These are phyloP conservation scores for Jaapia argillacea DNA, from an alignment of 768 basidiomycete genomes.

Conservation along the genomic window DNA sequence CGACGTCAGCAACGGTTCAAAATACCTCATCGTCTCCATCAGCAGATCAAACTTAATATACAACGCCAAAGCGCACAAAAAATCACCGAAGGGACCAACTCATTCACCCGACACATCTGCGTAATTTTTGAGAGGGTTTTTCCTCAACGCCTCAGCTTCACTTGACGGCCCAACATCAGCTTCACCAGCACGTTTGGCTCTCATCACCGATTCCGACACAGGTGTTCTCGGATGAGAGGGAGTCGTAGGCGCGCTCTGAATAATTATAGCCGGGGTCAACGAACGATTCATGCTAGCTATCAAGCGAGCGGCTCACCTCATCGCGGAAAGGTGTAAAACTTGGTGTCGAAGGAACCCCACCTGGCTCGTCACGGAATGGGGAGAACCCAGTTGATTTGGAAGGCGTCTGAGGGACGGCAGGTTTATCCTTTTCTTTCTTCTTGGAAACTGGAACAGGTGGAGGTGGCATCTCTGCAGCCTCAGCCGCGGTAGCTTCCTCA, in stretches of 20 bases:
- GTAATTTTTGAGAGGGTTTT: constrained; percentile 78
- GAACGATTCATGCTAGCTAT: not conserved
- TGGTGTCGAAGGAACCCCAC: constrained; percentile 33
- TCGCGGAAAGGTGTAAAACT: constrained; percentile 68
- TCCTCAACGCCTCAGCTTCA: constrained; percentile 71
- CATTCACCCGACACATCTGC: no score
- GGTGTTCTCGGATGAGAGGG: constrained; percentile 17
- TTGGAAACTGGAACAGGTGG: constrained; percentile 28
- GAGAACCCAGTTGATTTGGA: constrained; percentile 1
- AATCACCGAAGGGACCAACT: no score
- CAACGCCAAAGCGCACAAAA: no score
- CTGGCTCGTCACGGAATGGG: constrained; percentile 7
- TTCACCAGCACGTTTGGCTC: constrained; percentile 33
- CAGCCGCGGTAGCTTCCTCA: constrained; percentile 20
- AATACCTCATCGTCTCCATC: no score
- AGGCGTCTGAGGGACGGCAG: not conserved
- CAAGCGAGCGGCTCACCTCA: constrained; percentile 38
- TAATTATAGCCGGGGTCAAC: constrained; percentile 16
- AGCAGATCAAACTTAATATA: no score
- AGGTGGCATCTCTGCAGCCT: constrained; percentile 17
- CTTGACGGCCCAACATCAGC: constrained; percentile 34
- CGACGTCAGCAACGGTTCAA: no score
- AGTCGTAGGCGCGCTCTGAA: no score
- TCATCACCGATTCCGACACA: constrained; percentile 56
- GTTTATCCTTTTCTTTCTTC: constrained; percentile 5